These are phyloP conservation scores for Heterobasidion parviporum DNA, from an alignment of 1,284 basidiomycete genomes.

Conservation along the genomic window DNA sequence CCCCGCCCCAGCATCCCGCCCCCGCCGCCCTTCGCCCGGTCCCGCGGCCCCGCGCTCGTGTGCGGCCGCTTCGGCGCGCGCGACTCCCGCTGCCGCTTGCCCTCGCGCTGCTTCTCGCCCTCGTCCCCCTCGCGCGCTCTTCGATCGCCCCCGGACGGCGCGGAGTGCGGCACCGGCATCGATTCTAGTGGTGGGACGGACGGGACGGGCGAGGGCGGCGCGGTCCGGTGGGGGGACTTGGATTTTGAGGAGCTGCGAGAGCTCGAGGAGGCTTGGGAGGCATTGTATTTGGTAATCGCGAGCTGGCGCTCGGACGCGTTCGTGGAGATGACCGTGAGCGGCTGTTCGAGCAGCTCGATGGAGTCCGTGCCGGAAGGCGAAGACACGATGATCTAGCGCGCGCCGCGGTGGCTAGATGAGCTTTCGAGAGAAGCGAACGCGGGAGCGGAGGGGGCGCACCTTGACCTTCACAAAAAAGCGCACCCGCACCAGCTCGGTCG, in stretches of 20 bases:
- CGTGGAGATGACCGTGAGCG: constrained; percentile 56
- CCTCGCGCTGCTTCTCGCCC: constrained; percentile 24
- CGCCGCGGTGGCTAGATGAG: not conserved
- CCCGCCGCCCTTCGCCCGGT: constrained; percentile 8
- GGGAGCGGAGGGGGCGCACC: constrained; percentile 28
- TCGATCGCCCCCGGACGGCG: not conserved
- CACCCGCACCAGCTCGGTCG: constrained; percentile 56
- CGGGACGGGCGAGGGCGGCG: not conserved
- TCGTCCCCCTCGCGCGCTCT: not conserved
- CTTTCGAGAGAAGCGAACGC: not conserved
- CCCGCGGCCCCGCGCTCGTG: constrained; percentile 9
- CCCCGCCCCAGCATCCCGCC: not conserved
- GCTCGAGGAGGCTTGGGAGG: not conserved
- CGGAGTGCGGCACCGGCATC: not conserved
- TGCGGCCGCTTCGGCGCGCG: constrained; percentile 17
- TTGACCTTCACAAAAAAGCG: constrained; percentile 64
- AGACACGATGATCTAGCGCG: constrained; percentile 44
- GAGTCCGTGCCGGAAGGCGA: constrained; percentile 47
- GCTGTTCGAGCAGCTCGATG: constrained; percentile 60
- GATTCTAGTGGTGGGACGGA: not conserved
- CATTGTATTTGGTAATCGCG: constrained; percentile 50
- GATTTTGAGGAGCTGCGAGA: not conserved
- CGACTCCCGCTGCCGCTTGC: constrained; percentile 6
- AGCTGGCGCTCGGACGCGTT: constrained; percentile 60
- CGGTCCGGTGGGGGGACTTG: not conserved